Evolutionary conservation across 1,139 yeast species (phyloP).

Genomic region (Candida sojae): DNA sequence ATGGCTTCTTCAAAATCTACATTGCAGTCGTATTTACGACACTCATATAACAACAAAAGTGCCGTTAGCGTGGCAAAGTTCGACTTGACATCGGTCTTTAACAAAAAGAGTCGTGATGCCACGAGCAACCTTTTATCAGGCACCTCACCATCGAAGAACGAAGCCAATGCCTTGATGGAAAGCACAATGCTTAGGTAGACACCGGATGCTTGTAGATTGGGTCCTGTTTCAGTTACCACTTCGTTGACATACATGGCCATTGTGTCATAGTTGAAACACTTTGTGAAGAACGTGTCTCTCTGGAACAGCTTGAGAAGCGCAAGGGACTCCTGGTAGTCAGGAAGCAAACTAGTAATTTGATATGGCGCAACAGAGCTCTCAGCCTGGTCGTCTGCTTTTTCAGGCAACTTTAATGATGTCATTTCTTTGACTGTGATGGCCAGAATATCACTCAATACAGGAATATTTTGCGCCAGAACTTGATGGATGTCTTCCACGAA

Average conservation of each 20-base stretch:
- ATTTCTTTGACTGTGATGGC: neutral
- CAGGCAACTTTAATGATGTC: neutral
- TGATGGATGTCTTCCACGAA: neutral
- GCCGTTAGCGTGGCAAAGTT: conserved; percentile 1
- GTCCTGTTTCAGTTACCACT: neutral
- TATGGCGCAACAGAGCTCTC: neutral
- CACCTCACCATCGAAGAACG: neutral
- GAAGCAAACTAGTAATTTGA: neutral
- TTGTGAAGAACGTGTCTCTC: neutral
- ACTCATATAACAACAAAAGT: conserved; percentile 2
- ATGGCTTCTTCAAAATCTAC: conserved; percentile 5
- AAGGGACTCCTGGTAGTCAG: neutral
- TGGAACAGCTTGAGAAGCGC: neutral
- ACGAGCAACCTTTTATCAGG: neutral
- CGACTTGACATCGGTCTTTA: neutral
- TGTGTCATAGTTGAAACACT: neutral
- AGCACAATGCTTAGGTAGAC: neutral
- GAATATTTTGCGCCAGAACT: neutral
- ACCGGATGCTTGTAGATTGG: neutral
- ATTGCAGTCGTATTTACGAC: conserved; percentile 4
- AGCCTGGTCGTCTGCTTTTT: neutral
- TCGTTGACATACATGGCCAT: neutral
- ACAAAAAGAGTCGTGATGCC: neutral
- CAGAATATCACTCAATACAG: neutral
- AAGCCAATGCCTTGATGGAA: neutral